Percentiles rank a stretch among this genome's conserved stretches.
These are phyloP conservation scores for Kodamaea kaohsiungensis DNA, from an alignment of 805 yeast species.

Conservation along the genomic window DNA sequence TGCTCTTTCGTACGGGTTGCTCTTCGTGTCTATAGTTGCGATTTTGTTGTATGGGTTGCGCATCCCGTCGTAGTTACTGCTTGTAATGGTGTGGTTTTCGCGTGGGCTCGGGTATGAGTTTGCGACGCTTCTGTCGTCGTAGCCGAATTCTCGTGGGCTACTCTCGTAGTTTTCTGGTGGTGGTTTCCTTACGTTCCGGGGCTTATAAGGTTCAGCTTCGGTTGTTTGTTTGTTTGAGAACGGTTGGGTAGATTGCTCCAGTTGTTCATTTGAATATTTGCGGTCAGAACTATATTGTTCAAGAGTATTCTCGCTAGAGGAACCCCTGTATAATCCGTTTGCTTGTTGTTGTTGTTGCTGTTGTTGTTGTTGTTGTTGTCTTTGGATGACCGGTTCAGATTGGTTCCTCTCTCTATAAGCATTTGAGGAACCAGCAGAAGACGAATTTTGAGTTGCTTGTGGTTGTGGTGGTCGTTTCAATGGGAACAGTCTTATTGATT, in stretches of 20 bases:
- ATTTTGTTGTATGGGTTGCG: constrained; percentile 6
- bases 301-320: too few species aligned
- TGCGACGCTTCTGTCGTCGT: not conserved
- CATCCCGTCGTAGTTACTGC: not conserved
- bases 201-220: not conserved
- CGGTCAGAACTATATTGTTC: too few species aligned
- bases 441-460: not conserved
- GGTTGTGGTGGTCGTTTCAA: not conserved
- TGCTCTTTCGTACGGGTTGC: not conserved
- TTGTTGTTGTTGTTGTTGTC: not conserved
- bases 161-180: not conserved
- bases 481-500: constrained; percentile 10
- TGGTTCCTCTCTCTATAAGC: not conserved
- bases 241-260: not conserved
- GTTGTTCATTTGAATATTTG: not conserved
- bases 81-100: not conserved
- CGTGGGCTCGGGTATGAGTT: not conserved
- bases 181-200: not conserved
- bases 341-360: not conserved
- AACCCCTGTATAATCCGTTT: too few species aligned
- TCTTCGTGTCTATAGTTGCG: not conserved
- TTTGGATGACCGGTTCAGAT: not conserved
- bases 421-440: not conserved
- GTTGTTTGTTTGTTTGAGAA: not conserved
- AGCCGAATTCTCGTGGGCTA: not conserved